Evolutionary conservation across 495 filamentous ascomycete genomes (phyloP), one percentile per base, ranked within the genome.

Genomic region (Trichoderma virens): DNA sequence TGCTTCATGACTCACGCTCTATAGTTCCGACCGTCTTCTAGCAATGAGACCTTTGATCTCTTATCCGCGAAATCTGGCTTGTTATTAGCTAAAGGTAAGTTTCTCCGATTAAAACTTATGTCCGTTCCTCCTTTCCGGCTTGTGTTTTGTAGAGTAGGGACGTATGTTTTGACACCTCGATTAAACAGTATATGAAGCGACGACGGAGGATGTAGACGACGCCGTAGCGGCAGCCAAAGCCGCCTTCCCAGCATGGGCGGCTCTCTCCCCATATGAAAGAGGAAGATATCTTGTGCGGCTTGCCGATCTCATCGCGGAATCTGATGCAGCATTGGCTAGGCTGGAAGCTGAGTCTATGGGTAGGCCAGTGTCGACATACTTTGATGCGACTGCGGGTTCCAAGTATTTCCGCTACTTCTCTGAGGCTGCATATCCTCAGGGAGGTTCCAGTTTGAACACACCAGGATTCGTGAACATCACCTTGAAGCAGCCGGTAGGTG

Each of bases 381-480:
- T 62, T 32, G 60, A 35, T 47, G 56, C 20, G 3, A 13, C 56
- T 11, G 31, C 18, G 30, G 60, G 32, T 7, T 32, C 60, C 5
- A 31, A 38, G 9, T 65, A 71, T 18, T 70, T 73, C 16, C 68
- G 77, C 59, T 70, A 74, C 51, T 79, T 47, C 60, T 9, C 41
- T 35, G 14, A 47, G 45, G 43, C 59, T 23, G 56, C 59, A 20
- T 25, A 67, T 0, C 68, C 62, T 69, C 74, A n/a, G 73, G 91
- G 88, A 75, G 90, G 86, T 71, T 88, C 88, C 61, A 86, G 87
- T 66, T 75, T 89, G 31, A 86, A 90, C n/a, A 86, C 84, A 30
- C 84, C 88, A 66, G 87, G 88, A 0, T 88, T 85, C 85, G 81
- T 90, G 20, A 78, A 20, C 73, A 90, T 89, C 69, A 89, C 87